Evolutionary conservation across 805 yeast species (phyloP).

Genomic region (Barnettozyma siamensis): DNA sequence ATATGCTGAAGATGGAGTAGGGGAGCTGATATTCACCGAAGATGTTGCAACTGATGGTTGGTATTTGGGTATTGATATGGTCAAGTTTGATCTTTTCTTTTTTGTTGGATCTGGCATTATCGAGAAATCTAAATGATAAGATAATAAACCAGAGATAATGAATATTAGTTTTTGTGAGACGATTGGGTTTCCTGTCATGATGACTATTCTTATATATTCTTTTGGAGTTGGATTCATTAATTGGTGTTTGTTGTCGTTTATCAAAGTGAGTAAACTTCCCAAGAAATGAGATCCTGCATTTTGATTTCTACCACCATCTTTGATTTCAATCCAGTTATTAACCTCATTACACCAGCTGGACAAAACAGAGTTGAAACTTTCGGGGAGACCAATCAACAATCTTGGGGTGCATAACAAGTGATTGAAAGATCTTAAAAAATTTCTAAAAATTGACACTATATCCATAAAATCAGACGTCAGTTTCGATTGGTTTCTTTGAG

Average conservation of each 20-base stretch:
- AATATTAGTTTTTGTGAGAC: slow-evolving; percentile 55
- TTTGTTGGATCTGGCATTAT: neutral
- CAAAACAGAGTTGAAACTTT: slow-evolving; percentile 23
- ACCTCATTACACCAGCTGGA: slow-evolving; percentile 35
- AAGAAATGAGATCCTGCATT: slow-evolving; percentile 20
- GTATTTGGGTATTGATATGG: slow-evolving; percentile 2
- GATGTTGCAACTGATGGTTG: slow-evolving; percentile 2
- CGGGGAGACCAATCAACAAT: slow-evolving; percentile 28
- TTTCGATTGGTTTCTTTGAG: slow-evolving; percentile 3
- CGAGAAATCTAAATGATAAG: slow-evolving; percentile 26
- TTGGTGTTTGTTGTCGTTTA: slow-evolving; percentile 12
- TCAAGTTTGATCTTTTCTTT: neutral
- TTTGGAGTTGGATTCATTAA: slow-evolving; percentile 9
- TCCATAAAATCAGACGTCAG: slow-evolving; percentile 17
- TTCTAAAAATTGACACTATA: slow-evolving; percentile 24
- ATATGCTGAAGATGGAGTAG: neutral
- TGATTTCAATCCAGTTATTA: slow-evolving; percentile 37
- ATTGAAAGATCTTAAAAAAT: slow-evolving; percentile 26
- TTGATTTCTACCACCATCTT: slow-evolving; percentile 31
- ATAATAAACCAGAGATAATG: slow-evolving; percentile 45
- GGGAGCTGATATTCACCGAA: neutral
- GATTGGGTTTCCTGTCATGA: slow-evolving; percentile 54
- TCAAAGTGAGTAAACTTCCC: slow-evolving; percentile 17
- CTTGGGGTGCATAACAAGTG: slow-evolving; percentile 31
- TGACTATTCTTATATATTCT: slow-evolving; percentile 43